Conservation (phyloP, 2,329 filamentous ascomycete species). For the Talaromyces piceae region DNA sequence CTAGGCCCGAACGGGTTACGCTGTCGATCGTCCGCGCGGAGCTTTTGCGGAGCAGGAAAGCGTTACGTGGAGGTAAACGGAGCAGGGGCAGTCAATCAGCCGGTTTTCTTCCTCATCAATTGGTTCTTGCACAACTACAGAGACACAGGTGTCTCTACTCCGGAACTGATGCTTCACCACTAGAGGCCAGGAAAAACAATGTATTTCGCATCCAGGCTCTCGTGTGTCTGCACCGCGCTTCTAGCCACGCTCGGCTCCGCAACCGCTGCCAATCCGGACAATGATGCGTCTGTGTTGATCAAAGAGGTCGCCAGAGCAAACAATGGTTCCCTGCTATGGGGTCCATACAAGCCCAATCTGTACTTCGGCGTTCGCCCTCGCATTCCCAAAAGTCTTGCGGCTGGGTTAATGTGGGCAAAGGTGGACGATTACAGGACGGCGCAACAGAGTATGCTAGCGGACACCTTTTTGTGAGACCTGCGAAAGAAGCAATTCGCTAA, state of each 20-base stretch:
- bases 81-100: background rate
- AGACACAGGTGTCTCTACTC: conserved; percentile 10
- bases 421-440: conserved; percentile 71
- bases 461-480: background rate
- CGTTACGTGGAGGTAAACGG: conserved; percentile 9
- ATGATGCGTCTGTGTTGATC: conserved; percentile 29
- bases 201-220: conserved; percentile 21
- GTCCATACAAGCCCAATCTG: conserved; percentile 85
- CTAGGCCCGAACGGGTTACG: background rate
- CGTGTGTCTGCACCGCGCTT: conserved; percentile 20
- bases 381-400: conserved; percentile 70
- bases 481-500: background rate
- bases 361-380: conserved; percentile 88
- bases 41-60: background rate
- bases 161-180: conserved; percentile 14
- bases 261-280: conserved; percentile 20
- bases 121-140: conserved; percentile 14
- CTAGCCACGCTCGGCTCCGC: conserved; percentile 22
- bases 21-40: background rate
- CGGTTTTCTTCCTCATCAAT: conserved; percentile 1
- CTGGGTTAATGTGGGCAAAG: conserved; percentile 81
- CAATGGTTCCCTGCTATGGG: conserved; percentile 90
- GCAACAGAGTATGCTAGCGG: conserved; percentile 58
- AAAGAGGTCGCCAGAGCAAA: conserved; percentile 41
- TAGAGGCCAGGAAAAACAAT: conserved; percentile 24